A percentile compares a stretch with the other conserved stretches of the same genome.
phyloP scores from a whole-genome alignment of 805 yeast species.

The Sungouiozyma intestinalis region DNA sequence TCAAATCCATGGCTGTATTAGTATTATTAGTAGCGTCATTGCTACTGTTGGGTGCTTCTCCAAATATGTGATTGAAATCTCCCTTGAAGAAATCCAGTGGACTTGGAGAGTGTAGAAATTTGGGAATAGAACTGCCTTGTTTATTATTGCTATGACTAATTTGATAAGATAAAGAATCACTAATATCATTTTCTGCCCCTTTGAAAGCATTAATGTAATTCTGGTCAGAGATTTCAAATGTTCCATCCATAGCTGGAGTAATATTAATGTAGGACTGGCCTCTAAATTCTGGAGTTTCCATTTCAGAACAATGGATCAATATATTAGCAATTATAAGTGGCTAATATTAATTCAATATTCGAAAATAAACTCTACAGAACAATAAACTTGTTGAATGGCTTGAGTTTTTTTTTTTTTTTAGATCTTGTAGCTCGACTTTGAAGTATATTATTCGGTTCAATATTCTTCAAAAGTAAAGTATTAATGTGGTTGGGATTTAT shows the following conservation, averaged over 20 bases:
- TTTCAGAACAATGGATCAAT: too few species aligned
- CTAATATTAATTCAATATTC: too few species aligned
- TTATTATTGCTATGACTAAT: too few species aligned
- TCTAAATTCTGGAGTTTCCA: background rate
- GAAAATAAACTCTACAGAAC: too few species aligned
- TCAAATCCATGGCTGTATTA: background rate
- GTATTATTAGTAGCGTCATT: background rate
- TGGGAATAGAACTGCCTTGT: background rate
- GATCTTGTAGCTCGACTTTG: background rate
- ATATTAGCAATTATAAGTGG: too few species aligned
- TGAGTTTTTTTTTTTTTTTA: too few species aligned
- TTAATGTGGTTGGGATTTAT: too few species aligned
- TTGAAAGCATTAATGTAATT: background rate
- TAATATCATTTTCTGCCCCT: background rate
- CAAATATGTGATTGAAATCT: background rate
- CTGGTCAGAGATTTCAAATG: background rate
- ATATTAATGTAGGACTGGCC: background rate
- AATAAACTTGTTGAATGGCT: too few species aligned
- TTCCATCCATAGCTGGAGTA: background rate
- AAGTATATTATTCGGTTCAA: background rate
- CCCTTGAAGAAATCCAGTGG: background rate
- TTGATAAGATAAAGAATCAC: background rate
- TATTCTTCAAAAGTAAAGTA: background rate
- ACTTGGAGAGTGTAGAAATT: background rate
- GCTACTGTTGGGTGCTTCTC: background rate